A percentile compares a stretch with the other conserved stretches of the same genome.
Evolutionary conservation across 352 stramenopile genomes (phyloP).

Genomic region (Phytophthora boehmeriae): DNA sequence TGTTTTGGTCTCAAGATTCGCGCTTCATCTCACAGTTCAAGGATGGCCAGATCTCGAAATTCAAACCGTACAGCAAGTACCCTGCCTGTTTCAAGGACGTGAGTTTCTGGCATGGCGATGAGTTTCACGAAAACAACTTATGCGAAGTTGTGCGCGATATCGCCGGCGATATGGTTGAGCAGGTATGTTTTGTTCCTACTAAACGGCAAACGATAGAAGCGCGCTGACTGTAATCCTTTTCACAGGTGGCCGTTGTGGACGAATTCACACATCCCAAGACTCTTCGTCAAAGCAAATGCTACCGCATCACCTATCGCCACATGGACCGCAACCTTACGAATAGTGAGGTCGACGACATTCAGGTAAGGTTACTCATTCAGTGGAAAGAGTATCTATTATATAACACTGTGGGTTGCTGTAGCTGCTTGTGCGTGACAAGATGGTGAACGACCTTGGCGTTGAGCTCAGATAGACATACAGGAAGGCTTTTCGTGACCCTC

Average conservation of each 20-base stretch:
- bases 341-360: constrained; percentile 97
- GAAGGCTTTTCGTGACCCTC: constrained; percentile 4
- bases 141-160: constrained; percentile 96
- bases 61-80: constrained; percentile 99
- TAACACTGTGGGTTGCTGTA: constrained; percentile 19
- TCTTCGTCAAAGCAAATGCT: constrained; percentile 95
- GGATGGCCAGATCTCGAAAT: constrained; percentile 94
- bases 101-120: constrained; percentile 95
- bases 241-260: constrained; percentile 90
- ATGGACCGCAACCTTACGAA: constrained; percentile 99
- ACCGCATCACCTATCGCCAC: constrained; percentile 98
- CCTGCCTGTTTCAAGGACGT: constrained; percentile 99
- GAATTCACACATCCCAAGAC: constrained; percentile 98
- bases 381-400: neutral
- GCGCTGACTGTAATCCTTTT: neutral
- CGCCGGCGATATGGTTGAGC: constrained; percentile 97
- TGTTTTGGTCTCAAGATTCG: constrained; percentile 98
- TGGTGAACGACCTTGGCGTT: constrained; percentile 82
- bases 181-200: constrained; percentile 42
- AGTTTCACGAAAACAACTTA: constrained; percentile 97
- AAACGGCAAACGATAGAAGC: constrained; percentile 2
- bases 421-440: constrained; percentile 75
- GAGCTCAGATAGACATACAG: constrained; percentile 87
- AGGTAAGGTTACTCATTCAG: constrained; percentile 56
- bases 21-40: constrained; percentile 94